These are phyloP conservation scores for Nannizzia gypsea DNA, from an alignment of 2,329 filamentous ascomycete species.

Conservation along the genomic window DNA sequence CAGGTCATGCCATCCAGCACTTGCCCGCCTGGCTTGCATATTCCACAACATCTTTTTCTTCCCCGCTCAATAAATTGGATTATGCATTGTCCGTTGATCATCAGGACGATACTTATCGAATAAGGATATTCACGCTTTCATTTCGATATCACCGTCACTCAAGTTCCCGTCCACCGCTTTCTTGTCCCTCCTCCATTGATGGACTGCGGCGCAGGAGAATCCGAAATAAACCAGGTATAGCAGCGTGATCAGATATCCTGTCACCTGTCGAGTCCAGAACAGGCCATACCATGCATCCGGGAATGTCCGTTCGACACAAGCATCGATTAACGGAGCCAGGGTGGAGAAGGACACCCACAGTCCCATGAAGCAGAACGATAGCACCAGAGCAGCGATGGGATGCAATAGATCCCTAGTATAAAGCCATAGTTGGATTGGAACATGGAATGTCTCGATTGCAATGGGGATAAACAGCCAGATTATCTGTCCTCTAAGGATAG, in stretches of 20 bases:
- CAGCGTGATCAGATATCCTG: slow-evolving; percentile 3
- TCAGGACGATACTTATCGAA: not conserved
- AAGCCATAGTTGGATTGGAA: slow-evolving; percentile 8
- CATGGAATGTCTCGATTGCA: slow-evolving; percentile 4
- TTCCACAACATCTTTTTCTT: not conserved
- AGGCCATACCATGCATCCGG: not conserved
- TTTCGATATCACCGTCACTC: not conserved
- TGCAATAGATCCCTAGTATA: slow-evolving; percentile 3
- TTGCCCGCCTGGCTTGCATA: not conserved
- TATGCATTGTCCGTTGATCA: not conserved
- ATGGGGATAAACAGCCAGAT: slow-evolving; percentile 5
- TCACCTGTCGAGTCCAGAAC: slow-evolving; percentile 5
- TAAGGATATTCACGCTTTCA: not conserved
- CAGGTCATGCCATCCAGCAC: not conserved
- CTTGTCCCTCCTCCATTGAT: slow-evolving; percentile 1
- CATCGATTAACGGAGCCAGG: not conserved
- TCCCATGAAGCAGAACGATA: slow-evolving; percentile 2
- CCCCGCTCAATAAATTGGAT: not conserved
- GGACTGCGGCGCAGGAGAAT: not conserved
- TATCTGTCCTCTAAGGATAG: not conserved
- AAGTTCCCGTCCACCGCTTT: not conserved
- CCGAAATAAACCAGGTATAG: slow-evolving; percentile 8
- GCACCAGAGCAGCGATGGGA: slow-evolving; percentile 6
- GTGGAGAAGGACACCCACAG: slow-evolving; percentile 1
- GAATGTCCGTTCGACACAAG: not conserved